These are phyloP conservation scores for Cytauxzoon felis DNA, from an alignment of 169 alveolate genomes.

Conservation along the genomic window DNA sequence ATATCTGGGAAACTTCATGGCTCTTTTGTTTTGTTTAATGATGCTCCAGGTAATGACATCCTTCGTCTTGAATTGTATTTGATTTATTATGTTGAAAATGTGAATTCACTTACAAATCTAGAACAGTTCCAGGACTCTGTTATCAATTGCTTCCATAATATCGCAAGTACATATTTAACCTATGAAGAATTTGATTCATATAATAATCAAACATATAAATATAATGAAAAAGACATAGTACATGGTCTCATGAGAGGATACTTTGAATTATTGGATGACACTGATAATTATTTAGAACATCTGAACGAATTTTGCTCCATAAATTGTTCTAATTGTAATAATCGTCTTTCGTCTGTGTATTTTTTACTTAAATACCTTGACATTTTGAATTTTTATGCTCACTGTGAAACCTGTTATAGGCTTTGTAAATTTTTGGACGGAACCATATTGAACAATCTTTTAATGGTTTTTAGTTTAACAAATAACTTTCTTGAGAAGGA, in stretches of 20 bases:
- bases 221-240: background rate
- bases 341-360: conserved; percentile 12
- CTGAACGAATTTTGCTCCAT: background rate
- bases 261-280: conserved; percentile 1
- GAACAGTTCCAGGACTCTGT: conserved; percentile 6
- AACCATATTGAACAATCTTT: background rate
- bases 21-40: background rate
- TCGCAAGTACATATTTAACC: background rate
- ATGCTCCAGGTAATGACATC: conserved; percentile 11
- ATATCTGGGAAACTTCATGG: background rate
- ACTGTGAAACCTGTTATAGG: conserved; percentile 5
- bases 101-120: background rate
- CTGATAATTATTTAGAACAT: background rate
- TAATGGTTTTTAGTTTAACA: conserved; percentile 9
- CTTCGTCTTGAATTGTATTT: conserved; percentile 8
- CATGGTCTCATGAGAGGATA: background rate
- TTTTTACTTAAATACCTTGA: background rate
- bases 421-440: conserved; percentile 3
- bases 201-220: background rate
- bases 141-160: conserved; percentile 9
- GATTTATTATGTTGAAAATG: conserved; percentile 10
- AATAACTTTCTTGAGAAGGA: conserved; percentile 4
- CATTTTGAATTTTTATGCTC: background rate
- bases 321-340: conserved; percentile 3
- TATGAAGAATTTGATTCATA: background rate